These are phyloP conservation scores for Solanum megistacrolobum DNA, from an alignment of 257 asterid species.

Conservation along the genomic window DNA sequence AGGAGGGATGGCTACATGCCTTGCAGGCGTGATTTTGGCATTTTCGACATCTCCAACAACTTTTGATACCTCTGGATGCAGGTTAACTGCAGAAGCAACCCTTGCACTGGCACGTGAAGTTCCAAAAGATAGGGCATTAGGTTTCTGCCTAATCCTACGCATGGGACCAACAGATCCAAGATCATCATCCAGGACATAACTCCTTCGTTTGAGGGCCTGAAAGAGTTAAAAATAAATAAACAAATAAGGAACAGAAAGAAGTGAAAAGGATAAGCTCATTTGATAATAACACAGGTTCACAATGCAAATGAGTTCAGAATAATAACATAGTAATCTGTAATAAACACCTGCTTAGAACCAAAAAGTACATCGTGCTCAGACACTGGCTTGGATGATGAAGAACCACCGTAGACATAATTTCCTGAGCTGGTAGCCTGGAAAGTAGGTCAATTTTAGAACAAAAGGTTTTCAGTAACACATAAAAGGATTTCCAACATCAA, in stretches of 20 bases:
- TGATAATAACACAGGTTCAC: not conserved
- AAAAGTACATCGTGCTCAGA: slow-evolving; percentile 24
- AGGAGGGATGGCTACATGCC: slow-evolving; percentile 45
- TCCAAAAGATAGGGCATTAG: slow-evolving; percentile 32
- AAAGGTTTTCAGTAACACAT: not conserved
- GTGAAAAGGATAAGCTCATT: not conserved
- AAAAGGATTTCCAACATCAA: not conserved
- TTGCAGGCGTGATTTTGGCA: slow-evolving; percentile 36
- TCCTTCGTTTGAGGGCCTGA: slow-evolving; percentile 76
- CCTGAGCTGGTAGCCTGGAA: slow-evolving; percentile 45
- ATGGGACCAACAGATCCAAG: slow-evolving; percentile 66
- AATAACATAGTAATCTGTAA: not conserved
- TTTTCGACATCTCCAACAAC: slow-evolving; percentile 27
- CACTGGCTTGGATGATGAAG: slow-evolving; percentile 23
- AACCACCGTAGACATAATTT: slow-evolving; percentile 31
- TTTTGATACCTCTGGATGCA: slow-evolving; percentile 27
- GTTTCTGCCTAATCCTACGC: slow-evolving; percentile 71
- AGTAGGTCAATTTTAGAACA: slow-evolving; percentile 2
- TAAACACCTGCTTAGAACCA: slow-evolving; percentile 38
- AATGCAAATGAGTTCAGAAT: not conserved
- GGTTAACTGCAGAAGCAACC: slow-evolving; percentile 29
- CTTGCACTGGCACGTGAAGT: slow-evolving; percentile 16
- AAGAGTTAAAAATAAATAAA: slow-evolving; percentile 2
- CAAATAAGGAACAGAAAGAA: not conserved
- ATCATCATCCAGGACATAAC: slow-evolving; percentile 68